Percentiles rank a stretch among this genome's conserved stretches.
phyloP scores from a whole-genome alignment of 139 green algal species.

The Micractinium sp. region DNA sequence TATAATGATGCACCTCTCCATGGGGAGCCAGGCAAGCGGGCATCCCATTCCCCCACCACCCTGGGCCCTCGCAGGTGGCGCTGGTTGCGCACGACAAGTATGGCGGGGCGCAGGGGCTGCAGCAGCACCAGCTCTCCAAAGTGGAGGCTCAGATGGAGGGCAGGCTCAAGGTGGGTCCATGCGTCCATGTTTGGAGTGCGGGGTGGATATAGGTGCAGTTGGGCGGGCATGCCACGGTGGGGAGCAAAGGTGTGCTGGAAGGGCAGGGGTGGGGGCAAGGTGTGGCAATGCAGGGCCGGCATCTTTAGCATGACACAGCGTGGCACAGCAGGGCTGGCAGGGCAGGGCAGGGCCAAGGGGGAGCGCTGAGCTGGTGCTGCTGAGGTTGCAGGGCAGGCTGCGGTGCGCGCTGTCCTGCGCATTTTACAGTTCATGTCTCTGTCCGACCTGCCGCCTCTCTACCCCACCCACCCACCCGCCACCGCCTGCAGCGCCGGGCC shows the following conservation, averaged over 20 bases:
- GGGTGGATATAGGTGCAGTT: not conserved
- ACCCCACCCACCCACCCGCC: not conserved
- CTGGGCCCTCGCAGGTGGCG: slow-evolving; percentile 34
- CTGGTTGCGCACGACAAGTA: slow-evolving; percentile 46
- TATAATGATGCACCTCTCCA: too few species aligned
- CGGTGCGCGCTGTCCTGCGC: not conserved
- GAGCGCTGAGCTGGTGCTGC: not conserved
- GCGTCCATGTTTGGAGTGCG: not conserved
- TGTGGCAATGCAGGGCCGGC: too few species aligned
- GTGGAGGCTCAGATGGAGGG: slow-evolving; percentile 21
- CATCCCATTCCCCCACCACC: too few species aligned
- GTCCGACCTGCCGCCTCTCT: too few species aligned
- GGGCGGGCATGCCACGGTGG: too few species aligned
- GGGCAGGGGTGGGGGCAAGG: too few species aligned
- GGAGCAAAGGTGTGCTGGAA: too few species aligned
- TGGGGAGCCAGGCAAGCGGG: too few species aligned
- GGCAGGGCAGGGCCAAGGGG: too few species aligned
- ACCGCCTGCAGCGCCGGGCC: slow-evolving; percentile 9
- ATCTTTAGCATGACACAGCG: too few species aligned
- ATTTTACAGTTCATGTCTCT: not conserved
- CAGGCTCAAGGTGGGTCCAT: slow-evolving; percentile 17
- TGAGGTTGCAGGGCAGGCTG: not conserved
- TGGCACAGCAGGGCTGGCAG: too few species aligned
- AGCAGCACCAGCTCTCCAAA: slow-evolving; percentile 24
- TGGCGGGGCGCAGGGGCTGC: slow-evolving; percentile 47